phyloP scores from a whole-genome alignment of 106 monocot genomes.

The Dendrobium officinale region DNA sequence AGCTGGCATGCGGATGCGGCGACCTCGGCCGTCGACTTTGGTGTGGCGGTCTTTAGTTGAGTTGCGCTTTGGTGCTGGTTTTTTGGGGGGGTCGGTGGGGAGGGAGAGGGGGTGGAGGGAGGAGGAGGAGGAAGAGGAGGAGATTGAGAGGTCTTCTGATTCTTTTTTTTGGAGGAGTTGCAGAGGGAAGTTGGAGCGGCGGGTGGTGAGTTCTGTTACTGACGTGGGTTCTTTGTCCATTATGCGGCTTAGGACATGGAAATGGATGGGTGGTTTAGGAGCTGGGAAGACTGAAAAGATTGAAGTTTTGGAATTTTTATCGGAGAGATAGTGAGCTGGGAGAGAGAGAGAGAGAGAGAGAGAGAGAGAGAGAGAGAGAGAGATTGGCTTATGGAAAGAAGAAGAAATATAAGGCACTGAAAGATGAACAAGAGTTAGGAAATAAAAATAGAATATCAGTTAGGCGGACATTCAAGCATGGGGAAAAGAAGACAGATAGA shows the following conservation, averaged over 20 bases:
- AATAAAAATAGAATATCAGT: neutral
- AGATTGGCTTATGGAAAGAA: neutral
- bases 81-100: conserved; percentile 14
- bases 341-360: neutral
- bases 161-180: conserved; percentile 69
- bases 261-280: neutral
- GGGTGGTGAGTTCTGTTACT: conserved; percentile 9
- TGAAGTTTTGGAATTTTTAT: neutral
- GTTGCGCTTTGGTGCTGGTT: conserved; percentile 50
- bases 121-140: conserved; percentile 7
- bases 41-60: conserved; percentile 84
- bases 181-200: conserved; percentile 63
- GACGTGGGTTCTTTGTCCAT: conserved; percentile 28
- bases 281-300: neutral
- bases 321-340: neutral
- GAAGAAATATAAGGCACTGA: neutral
- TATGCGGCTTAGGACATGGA: conserved; percentile 15
- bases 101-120: neutral
- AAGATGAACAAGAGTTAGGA: neutral
- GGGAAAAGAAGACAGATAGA: neutral
- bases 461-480: neutral
- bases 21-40: conserved; percentile 76
- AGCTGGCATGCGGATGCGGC: conserved; percentile 82
- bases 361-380: conserved; percentile 6
- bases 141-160: conserved; percentile 27